A percentile compares a stretch with the other conserved stretches of the same genome.
Conservation (phyloP, 192 early-diverging fungal genomes). For the Coemansia umbellata region DNA sequence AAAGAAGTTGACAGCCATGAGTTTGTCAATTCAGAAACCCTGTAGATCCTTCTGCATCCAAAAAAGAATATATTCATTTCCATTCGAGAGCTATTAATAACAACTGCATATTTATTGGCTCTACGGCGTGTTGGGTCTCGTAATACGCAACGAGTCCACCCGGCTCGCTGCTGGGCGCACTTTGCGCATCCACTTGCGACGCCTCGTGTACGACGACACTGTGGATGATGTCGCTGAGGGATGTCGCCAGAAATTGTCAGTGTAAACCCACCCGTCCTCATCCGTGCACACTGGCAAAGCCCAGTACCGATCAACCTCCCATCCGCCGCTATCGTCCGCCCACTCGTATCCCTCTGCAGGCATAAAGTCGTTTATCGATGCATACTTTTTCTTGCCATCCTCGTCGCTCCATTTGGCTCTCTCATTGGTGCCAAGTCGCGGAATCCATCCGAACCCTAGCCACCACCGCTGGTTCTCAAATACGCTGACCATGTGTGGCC, state of each 20-base stretch:
- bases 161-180: constrained; percentile 28
- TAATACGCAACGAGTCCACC: background rate
- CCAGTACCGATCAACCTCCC: constrained; percentile 56
- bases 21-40: too few species aligned
- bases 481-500: constrained; percentile 37
- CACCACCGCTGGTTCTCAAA: constrained; percentile 83
- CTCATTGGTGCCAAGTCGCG: constrained; percentile 59
- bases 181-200: constrained; percentile 60
- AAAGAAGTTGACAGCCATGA: too few species aligned
- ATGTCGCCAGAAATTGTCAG: constrained; percentile 64
- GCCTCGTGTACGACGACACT: constrained; percentile 57
- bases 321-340: constrained; percentile 51
- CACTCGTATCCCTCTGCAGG: constrained; percentile 58
- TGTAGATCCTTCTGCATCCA: background rate
- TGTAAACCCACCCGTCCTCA: constrained; percentile 65
- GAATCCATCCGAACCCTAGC: constrained; percentile 70
- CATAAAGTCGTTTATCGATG: constrained; percentile 55
- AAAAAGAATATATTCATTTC: too few species aligned
- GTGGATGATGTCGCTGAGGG: constrained; percentile 36
- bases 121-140: background rate
- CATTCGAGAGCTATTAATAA: too few species aligned
- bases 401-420: constrained; percentile 66
- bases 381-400: constrained; percentile 48
- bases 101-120: background rate
- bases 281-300: constrained; percentile 49